Percentiles rank a stretch among this genome's conserved stretches.
Evolutionary conservation across 73 alveolate genomes (phyloP).

Genomic region (Paraurostyla sp.): DNA sequence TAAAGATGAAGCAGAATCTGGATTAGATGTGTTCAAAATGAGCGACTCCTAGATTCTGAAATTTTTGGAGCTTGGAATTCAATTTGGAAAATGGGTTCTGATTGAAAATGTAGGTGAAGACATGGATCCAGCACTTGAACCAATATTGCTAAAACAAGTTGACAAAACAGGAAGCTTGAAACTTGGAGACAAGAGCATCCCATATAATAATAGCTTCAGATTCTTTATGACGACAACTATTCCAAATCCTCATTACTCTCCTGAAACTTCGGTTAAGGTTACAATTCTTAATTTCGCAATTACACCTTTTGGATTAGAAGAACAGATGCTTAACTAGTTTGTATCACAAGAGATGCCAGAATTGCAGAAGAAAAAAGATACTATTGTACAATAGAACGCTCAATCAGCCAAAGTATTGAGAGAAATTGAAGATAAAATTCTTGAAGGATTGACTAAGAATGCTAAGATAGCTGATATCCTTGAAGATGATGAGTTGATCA

Average conservation of each 20-base stretch:
- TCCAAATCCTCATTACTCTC: conserved; percentile 99
- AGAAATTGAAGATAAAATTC: conserved; percentile 97
- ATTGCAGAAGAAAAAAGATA: conserved; percentile 93
- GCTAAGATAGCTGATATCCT: conserved; percentile 95
- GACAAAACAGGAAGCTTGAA: conserved; percentile 91
- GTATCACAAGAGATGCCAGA: conserved; percentile 97
- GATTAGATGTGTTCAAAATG: conserved; percentile 89
- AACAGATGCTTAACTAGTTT: conserved; percentile 94
- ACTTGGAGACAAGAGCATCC: conserved; percentile 91
- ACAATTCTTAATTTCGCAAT: conserved; percentile 99
- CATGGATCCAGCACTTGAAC: conserved; percentile 99
- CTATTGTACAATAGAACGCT: conserved; percentile 91
- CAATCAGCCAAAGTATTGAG: conserved; percentile 85
- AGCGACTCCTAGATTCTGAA: conserved; percentile 93
- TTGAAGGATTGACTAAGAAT: conserved; percentile 93
- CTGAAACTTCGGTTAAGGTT: conserved; percentile 99
- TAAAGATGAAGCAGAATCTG: conserved; percentile 95
- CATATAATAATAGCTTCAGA: conserved; percentile 89
- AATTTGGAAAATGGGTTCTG: conserved; percentile 99
- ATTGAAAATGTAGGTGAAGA: conserved; percentile 99
- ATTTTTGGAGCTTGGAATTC: conserved; percentile 95
- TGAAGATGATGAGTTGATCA: conserved; percentile 97
- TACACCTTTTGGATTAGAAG: conserved; percentile 99
- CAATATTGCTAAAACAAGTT: conserved; percentile 93
- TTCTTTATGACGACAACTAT: conserved; percentile 98